These are phyloP conservation scores for Xylaria sp. DNA, from an alignment of 2,329 filamentous ascomycete species.

Conservation along the genomic window DNA sequence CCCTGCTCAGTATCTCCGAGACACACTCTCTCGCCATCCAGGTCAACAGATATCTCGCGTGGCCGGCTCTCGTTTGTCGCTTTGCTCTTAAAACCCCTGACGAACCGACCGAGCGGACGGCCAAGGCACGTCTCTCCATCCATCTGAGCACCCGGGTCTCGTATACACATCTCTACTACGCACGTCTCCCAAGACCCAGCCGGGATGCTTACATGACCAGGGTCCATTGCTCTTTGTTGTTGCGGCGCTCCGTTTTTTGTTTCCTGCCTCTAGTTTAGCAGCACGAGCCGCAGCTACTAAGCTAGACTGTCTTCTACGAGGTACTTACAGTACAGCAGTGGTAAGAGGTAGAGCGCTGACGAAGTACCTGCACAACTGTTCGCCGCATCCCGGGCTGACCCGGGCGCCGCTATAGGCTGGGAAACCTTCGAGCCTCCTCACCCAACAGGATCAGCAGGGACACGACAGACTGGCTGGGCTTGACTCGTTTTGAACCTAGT, in stretches of 20 bases:
- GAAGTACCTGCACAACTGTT: neutral
- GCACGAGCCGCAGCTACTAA: neutral
- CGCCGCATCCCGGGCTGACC: slow-evolving; percentile 15
- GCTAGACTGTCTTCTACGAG: neutral
- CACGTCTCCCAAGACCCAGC: neutral
- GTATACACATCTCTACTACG: neutral
- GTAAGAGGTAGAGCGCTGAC: neutral
- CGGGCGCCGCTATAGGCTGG: slow-evolving; percentile 5
- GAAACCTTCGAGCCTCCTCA: slow-evolving; percentile 3
- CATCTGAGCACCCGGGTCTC: neutral
- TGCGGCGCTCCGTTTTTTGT: slow-evolving; percentile 3
- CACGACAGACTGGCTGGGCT: neutral
- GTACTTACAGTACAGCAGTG: neutral
- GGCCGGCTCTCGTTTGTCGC: slow-evolving; percentile 16
- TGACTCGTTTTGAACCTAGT: slow-evolving; percentile 9
- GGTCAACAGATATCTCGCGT: neutral
- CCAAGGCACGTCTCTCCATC: neutral
- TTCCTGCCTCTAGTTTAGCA: neutral
- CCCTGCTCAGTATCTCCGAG: slow-evolving; percentile 21
- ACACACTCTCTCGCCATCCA: slow-evolving; percentile 23
- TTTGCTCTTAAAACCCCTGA: neutral
- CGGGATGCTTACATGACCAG: neutral
- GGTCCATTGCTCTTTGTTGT: slow-evolving; percentile 9
- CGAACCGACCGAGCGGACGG: slow-evolving; percentile 7
- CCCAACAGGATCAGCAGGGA: neutral